Evolutionary conservation across 805 yeast genomes (phyloP).

Genomic region (Candida sithepensis): DNA sequence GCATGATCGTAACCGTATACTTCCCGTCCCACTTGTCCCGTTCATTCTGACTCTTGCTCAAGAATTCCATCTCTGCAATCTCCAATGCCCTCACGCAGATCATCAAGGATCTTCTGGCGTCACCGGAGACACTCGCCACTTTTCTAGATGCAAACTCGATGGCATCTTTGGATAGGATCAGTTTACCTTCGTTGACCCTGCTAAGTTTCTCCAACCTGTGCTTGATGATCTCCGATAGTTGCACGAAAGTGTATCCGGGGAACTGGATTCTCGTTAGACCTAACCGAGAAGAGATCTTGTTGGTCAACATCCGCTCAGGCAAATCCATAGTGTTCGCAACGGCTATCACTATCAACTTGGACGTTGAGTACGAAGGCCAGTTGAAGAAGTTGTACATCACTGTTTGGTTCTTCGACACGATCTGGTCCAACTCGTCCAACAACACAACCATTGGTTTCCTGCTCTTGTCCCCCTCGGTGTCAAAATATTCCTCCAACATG

Average conservation of each 20-base stretch:
- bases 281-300: slow-evolving; percentile 85
- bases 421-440: slow-evolving; percentile 90
- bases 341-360: slow-evolving; percentile 83
- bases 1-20: slow-evolving; percentile 62
- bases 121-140: slow-evolving; percentile 96
- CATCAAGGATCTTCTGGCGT: slow-evolving; percentile 88
- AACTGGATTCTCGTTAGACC: slow-evolving; percentile 87
- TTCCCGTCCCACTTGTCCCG: slow-evolving; percentile 31
- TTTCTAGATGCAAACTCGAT: slow-evolving; percentile 89
- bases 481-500: slow-evolving; percentile 68
- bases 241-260: slow-evolving; percentile 80
- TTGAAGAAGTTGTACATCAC: slow-evolving; percentile 95
- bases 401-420: slow-evolving; percentile 75
- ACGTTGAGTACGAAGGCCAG: slow-evolving; percentile 86
- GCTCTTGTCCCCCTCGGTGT: slow-evolving; percentile 28
- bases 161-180: slow-evolving; percentile 62
- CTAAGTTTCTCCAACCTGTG: slow-evolving; percentile 58
- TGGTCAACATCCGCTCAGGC: slow-evolving; percentile 83
- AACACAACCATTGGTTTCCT: slow-evolving; percentile 65
- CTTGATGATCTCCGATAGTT: slow-evolving; percentile 69
- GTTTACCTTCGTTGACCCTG: slow-evolving; percentile 37
- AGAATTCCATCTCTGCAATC: slow-evolving; percentile 66
- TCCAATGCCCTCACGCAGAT: slow-evolving; percentile 89
- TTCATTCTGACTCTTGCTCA: slow-evolving; percentile 30
- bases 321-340: slow-evolving; percentile 97